Conservation (phyloP, 2,329 filamentous ascomycete genomes). For the Paraconiothyrium sp. region DNA sequence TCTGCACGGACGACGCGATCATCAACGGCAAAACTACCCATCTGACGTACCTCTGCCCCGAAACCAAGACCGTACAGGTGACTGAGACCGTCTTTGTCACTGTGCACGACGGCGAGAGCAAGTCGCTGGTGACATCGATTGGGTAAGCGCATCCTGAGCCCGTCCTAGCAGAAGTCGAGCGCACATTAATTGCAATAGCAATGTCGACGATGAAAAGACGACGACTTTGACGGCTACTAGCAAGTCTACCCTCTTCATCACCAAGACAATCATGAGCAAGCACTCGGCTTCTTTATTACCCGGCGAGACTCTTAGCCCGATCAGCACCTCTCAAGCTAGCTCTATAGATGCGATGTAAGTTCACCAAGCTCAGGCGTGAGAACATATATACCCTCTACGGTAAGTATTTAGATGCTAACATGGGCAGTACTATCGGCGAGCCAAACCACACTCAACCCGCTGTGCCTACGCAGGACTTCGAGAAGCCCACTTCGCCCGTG, state of each 20-base stretch:
- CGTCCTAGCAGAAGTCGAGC: not conserved
- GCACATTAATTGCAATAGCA: not conserved
- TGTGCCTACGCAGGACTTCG: not conserved
- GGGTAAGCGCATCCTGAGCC: not conserved
- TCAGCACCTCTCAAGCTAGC: not conserved
- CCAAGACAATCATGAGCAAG: conserved; percentile 7
- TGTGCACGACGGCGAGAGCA: conserved; percentile 6
- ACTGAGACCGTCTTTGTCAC: conserved; percentile 17
- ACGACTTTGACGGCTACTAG: not conserved
- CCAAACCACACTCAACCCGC: not conserved
- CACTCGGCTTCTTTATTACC: not conserved
- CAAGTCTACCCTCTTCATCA: conserved; percentile 6
- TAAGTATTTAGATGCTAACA: not conserved
- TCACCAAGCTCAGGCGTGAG: not conserved
- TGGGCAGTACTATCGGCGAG: not conserved
- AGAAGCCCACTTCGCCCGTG: not conserved
- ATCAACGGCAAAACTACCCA: conserved; percentile 16
- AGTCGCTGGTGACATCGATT: not conserved
- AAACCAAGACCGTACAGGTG: conserved; percentile 8
- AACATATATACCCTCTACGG: too few species aligned
- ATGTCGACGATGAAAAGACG: conserved; percentile 4
- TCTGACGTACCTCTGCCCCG: conserved; percentile 19
- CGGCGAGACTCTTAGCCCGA: not conserved
- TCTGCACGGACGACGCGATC: conserved; percentile 13
- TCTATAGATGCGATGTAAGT: conserved; percentile 3